Evolutionary conservation across 148 eudicot species (phyloP), one percentile per base, ranked within the genome.

Genomic region (Silene latifolia): DNA sequence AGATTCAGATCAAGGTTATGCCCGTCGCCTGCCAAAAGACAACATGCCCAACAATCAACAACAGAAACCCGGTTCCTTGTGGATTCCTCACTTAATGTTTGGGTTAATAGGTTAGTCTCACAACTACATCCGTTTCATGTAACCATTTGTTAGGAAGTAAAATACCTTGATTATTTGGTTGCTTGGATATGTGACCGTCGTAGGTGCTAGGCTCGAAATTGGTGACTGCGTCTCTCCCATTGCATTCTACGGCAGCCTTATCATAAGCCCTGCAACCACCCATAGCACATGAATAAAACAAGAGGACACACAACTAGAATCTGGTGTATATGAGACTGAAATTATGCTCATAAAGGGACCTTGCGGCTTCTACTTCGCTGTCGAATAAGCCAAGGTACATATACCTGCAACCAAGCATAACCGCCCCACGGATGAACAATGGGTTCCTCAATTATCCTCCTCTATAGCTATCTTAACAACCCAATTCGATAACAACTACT

Each of bases 301-400:
- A 18, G 64, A 44, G 17, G 15, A 46, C 18, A 74, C 32, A 69
- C 61, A 61, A 46, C 53, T 21, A 62, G 25, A 71, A 39, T 46
- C 44, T 7, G 44, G 44, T 39, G 9, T 3, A 47, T 35, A 79
- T 63, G 60, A 73, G 47, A 29, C n/a, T 51, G 69, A 46, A 72
- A 73, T 86, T 76, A 74, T 78, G 84, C 74, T 81, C 77, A 82
- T 72, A 51, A 14, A 15, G 56, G 17, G 82, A 89, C 90, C 94
- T 91, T 83, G 93, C 93, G 80, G 94, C 92, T 77, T 91, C 93
- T 80, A 83, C 82, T 89, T 91, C 93, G 73, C 78, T 89, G 86
- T 92, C 90, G 88, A 89, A 89, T 83, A 89, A 84, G 71, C 97
- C 90, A 78, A 92, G 97, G 87, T 89, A 89, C 56, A 87, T 82